Base-by-base conservation (phyloP, 257 asterid species). In the Phtheirospermum japonicum region DNA sequence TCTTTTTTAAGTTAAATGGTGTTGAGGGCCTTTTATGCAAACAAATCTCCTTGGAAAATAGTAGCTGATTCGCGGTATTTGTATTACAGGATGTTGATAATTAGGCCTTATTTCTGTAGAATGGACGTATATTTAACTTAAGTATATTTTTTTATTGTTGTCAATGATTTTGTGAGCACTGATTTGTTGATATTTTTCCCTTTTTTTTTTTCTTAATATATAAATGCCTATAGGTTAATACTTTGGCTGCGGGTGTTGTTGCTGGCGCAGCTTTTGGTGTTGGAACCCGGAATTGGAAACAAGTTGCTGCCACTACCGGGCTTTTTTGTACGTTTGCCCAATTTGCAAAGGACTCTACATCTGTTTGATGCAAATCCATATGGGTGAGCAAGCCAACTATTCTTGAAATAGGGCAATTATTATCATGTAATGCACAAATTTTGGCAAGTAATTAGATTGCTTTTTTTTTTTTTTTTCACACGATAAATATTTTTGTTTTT, bases 201-300 rank as follows among this genome's bases (percentile, higher is more conserved):
- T 58, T 56, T 52, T 57, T 18, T 40, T 12, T 23, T 19, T 5
- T 2, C 32, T 11, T 63, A 12, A 17, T 17, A n/a, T 7, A 16
- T 7, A 70, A 53, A 59, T 57, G 30, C 17, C 37, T 76, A 57
- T 55, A 89, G 97, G 82, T 82, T 48, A 88, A 85, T 79, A 77
- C 87, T 48, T 61, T 88, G 53, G 67, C 86, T 10, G 96, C 95
- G 2, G 95, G 98, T 55, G 85, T 69, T 57, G 82, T 82, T 64
- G 88, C 94, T 13, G 96, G 98, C 68, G 88, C 94, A 31, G 95
- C 84, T 51, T 66, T 76, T 54, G 95, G 94, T 68, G 89, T 82
- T 52, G 87, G 96, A 34, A 78, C 83, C 58, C 83, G 90, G 14
- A 84, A 84, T 28, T 85, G 96, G 98, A 91, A 84, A 75, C 98